These are phyloP conservation scores for Trichoderma sp. DNA, from an alignment of 2,329 filamentous ascomycete genomes.

Conservation along the genomic window DNA sequence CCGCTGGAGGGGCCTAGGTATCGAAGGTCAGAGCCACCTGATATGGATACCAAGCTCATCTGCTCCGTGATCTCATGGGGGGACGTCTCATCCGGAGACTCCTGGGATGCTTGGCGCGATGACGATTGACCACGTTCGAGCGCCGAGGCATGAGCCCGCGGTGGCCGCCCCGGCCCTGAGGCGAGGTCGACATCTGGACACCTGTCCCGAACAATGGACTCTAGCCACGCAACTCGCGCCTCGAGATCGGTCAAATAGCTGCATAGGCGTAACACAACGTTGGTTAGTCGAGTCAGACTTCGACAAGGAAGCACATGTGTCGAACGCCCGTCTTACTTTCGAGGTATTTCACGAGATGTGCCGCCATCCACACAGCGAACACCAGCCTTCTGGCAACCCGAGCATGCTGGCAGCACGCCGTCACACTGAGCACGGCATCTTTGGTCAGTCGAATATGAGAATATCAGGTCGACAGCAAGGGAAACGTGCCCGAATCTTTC, in stretches of 20 bases:
- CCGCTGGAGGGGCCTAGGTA: constrained; percentile 61
- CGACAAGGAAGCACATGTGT: not conserved
- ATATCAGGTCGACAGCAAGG: not conserved
- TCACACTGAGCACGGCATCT: constrained; percentile 9
- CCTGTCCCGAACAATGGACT: constrained; percentile 46
- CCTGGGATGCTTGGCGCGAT: not conserved
- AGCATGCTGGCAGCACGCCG: constrained; percentile 21
- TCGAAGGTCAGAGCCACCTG: constrained; percentile 49
- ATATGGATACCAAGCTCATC: constrained; percentile 52
- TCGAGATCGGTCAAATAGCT: constrained; percentile 23
- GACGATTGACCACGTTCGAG: constrained; percentile 2
- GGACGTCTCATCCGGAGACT: constrained; percentile 34
- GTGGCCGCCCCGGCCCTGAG: constrained; percentile 30
- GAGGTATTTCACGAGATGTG: constrained; percentile 24
- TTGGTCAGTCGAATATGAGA: not conserved
- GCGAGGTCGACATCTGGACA: constrained; percentile 49
- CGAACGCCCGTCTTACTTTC: constrained; percentile 13
- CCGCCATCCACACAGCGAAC: constrained; percentile 23
- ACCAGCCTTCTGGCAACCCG: constrained; percentile 23
- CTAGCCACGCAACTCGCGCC: constrained; percentile 44
- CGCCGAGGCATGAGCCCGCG: not conserved
- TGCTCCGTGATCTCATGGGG: constrained; percentile 50
- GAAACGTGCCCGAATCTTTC: constrained; percentile 25
- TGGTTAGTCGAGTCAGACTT: not conserved
- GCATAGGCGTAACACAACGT: not conserved